Evolutionary conservation across 768 basidiomycete species (phyloP), one percentile per base, ranked within the genome.

Genomic region (Termitomyces sp.): DNA sequence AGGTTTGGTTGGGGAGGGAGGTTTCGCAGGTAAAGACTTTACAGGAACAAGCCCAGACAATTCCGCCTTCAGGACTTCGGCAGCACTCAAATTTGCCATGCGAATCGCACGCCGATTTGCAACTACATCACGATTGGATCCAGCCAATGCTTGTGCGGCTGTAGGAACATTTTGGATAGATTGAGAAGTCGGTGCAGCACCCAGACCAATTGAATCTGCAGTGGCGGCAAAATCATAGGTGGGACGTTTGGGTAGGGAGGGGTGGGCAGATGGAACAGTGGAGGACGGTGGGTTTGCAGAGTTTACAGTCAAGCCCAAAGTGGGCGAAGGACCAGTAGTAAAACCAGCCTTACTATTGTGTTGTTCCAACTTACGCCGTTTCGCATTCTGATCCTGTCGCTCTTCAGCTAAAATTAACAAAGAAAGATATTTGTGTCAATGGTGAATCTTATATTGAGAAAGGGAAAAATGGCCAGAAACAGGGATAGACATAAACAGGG

Each of bases 61-160:
- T 72, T 98, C 92, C 51, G 92, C 94, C 74, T 92, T 95, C 65
- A 98, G 79, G 70, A 88, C 83, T 69, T 98, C 92, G 54, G 95
- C 95, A 44, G 96, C 96, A 76, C 86, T 92, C 85, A 98, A 84
- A 68, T 98, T 98, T 29, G 96, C 96, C 83, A 96, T 87, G 59
- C 95, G 85, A 62, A 97, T 92, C 25, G 90, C 92, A 61, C 85
- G 83, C 41, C 93, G 85, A 71, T 96, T 96, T 48, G 88, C 87
- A 29, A 95, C 93, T 58, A 96, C 85, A 70, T 95, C 92, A 54
- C 83, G 83, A 70, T 95, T 96, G n/a, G 89, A 89, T 21, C 91
- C 91, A 41, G 84, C 87, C 52, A 95, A 76, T 41, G 89, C 90
- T 63, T 87, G 85, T 12, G 82, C 77, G 54, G 88, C 90, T 50